These are phyloP conservation scores for Hyphochytrium catenoides DNA, from an alignment of 352 stramenopile genomes.

Conservation along the genomic window DNA sequence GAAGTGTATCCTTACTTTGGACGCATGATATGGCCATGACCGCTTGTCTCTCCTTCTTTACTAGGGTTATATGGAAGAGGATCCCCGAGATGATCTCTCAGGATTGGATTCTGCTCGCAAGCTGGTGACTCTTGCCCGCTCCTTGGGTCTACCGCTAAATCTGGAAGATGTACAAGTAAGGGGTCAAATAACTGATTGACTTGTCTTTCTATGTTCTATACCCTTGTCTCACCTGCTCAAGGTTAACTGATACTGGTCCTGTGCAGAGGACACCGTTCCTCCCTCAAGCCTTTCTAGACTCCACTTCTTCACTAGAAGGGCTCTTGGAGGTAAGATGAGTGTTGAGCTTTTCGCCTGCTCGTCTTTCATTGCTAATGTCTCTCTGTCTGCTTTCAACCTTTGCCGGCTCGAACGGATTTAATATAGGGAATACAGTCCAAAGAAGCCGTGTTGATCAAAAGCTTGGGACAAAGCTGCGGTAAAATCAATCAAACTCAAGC, in stretches of 20 bases:
- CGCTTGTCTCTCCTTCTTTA: too few relatives aligned
- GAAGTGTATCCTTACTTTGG: too few relatives aligned
- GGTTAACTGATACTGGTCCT: too few relatives aligned
- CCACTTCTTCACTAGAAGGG: not conserved
- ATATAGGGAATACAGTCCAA: too few relatives aligned
- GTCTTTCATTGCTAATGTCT: too few relatives aligned
- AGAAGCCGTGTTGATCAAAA: too few relatives aligned
- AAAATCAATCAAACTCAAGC: too few relatives aligned
- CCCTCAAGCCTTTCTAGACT: slow-evolving; percentile 1
- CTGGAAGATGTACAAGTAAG: slow-evolving; percentile 16
- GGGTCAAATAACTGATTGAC: not conserved
- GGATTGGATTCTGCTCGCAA: slow-evolving; percentile 35
- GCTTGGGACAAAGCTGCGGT: too few relatives aligned
- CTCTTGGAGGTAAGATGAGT: slow-evolving; percentile 3
- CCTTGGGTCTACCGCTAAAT: slow-evolving; percentile 25
- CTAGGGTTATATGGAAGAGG: slow-evolving; percentile 35
- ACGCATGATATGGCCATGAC: too few relatives aligned
- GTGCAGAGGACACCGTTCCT: slow-evolving; percentile 8
- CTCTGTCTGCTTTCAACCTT: too few relatives aligned
- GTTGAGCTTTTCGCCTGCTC: not conserved
- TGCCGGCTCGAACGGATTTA: too few relatives aligned
- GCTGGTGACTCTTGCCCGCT: slow-evolving; percentile 31
- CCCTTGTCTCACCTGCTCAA: too few relatives aligned
- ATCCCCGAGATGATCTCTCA: slow-evolving; percentile 35
- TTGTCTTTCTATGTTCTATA: not conserved